Conservation (phyloP, 495 filamentous ascomycete genomes). For the Ascodesmis nigricans region DNA sequence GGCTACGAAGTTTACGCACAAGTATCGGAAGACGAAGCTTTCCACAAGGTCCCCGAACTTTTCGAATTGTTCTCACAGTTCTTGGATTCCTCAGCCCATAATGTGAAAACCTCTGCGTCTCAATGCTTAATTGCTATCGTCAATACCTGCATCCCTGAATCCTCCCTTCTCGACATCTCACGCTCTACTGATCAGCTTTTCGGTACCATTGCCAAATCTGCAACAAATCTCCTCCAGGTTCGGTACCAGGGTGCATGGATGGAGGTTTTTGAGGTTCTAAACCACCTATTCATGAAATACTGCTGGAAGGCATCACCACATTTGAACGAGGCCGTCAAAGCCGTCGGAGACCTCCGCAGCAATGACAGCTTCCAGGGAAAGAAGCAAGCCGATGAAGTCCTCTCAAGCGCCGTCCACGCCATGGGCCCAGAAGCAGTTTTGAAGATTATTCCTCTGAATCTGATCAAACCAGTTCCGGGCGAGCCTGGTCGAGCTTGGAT, state of each 20-base stretch:
- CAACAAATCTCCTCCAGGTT: slow-evolving; percentile 52
- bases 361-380: slow-evolving; percentile 84
- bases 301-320: slow-evolving; percentile 64
- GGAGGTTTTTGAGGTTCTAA: slow-evolving; percentile 78
- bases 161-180: slow-evolving; percentile 63
- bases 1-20: slow-evolving; percentile 87
- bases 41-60: slow-evolving; percentile 61
- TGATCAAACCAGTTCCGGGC: slow-evolving; percentile 48
- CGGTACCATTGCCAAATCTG: slow-evolving; percentile 44
- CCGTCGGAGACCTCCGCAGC: slow-evolving; percentile 64
- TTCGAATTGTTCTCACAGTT: slow-evolving; percentile 58
- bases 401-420: slow-evolving; percentile 62
- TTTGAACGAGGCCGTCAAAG: slow-evolving; percentile 46
- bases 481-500: slow-evolving; percentile 84
- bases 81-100: slow-evolving; percentile 65
- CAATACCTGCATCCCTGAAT: slow-evolving; percentile 61
- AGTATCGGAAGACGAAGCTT: slow-evolving; percentile 64
- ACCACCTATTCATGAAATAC: slow-evolving; percentile 68
- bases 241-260: slow-evolving; percentile 89
- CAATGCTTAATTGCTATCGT: slow-evolving; percentile 87
- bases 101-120: slow-evolving; percentile 78
- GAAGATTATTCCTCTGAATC: slow-evolving; percentile 60
- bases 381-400: slow-evolving; percentile 76
- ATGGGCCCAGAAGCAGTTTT: slow-evolving; percentile 76
- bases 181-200: slow-evolving; percentile 71